Conservation (phyloP, 306 rosid species). For the Gastrolobium villosum region DNA sequence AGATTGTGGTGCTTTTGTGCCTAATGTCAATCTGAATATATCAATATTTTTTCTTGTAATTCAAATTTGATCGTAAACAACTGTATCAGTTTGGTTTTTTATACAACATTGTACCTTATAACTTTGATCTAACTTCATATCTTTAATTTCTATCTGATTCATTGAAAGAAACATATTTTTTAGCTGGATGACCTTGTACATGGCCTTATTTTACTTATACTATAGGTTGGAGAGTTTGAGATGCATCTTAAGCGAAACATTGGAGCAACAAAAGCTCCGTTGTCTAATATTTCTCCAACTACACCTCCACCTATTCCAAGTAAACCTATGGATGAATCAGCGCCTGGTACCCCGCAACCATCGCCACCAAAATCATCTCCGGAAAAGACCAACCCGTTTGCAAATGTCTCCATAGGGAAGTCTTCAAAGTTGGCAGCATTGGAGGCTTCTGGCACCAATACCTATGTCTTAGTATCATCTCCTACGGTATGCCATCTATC, state of each 20-base stretch:
- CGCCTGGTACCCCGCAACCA: slow-evolving; percentile 56
- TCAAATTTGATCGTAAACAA: slow-evolving; percentile 32
- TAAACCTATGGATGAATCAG: slow-evolving; percentile 80
- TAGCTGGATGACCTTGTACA: slow-evolving; percentile 41
- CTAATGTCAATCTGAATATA: slow-evolving; percentile 9
- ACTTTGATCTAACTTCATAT: slow-evolving; percentile 14
- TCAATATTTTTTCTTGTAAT: neutral
- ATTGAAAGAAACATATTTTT: slow-evolving; percentile 28
- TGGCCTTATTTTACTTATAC: slow-evolving; percentile 36
- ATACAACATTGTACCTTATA: slow-evolving; percentile 6
- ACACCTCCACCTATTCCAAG: slow-evolving; percentile 85
- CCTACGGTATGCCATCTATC: slow-evolving; percentile 70
- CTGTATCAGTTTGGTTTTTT: slow-evolving; percentile 9
- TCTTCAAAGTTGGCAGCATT: slow-evolving; percentile 79
- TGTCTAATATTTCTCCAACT: slow-evolving; percentile 77
- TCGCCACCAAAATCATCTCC: slow-evolving; percentile 71
- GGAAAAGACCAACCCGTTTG: slow-evolving; percentile 68
- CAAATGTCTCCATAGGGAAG: slow-evolving; percentile 54
- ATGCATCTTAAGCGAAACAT: slow-evolving; percentile 92
- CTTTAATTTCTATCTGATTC: slow-evolving; percentile 14
- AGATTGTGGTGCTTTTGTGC: slow-evolving; percentile 39
- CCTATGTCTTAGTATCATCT: slow-evolving; percentile 72
- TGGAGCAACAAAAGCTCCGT: slow-evolving; percentile 72
- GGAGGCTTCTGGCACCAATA: slow-evolving; percentile 80
- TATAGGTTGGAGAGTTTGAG: slow-evolving; percentile 95